Conservation (phyloP, 305 asterid genomes). For the Fraxinus floribunda region DNA sequence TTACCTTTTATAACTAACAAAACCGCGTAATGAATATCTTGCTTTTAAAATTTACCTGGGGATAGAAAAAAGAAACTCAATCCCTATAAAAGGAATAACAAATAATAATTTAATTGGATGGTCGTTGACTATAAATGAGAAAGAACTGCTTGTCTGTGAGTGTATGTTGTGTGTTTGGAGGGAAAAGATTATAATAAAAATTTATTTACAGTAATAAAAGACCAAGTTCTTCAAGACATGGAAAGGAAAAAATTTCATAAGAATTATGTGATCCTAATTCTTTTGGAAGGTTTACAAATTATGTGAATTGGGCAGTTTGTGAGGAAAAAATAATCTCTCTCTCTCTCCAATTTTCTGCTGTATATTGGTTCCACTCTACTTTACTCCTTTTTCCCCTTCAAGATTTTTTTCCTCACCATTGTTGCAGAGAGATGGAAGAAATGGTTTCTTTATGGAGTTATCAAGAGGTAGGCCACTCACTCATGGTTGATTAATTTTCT, state of each 20-base stretch:
- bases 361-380: constrained; percentile 29
- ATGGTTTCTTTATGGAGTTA: constrained; percentile 60
- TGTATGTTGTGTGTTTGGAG: neutral
- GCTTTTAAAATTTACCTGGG: constrained; percentile 7
- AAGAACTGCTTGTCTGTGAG: neutral
- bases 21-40: constrained; percentile 12
- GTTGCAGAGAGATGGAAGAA: constrained; percentile 46
- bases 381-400: constrained; percentile 26
- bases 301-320: neutral
- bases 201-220: constrained; percentile 36
- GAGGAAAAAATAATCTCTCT: neutral
- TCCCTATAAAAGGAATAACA: neutral
- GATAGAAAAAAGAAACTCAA: constrained; percentile 1
- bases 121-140: neutral
- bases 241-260: constrained; percentile 21
- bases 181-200: neutral
- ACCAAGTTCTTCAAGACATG: constrained; percentile 33
- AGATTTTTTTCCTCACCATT: constrained; percentile 18
- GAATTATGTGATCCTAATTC: constrained; percentile 21
- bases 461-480: constrained; percentile 47
- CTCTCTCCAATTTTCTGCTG: neutral
- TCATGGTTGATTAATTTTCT: neutral
- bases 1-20: neutral
- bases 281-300: constrained; percentile 40
- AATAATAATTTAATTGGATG: neutral